Percentiles rank a stretch among this genome's conserved stretches.
Evolutionary conservation across 805 yeast genomes (phyloP).

Genomic region (Henningerozyma blattae): DNA sequence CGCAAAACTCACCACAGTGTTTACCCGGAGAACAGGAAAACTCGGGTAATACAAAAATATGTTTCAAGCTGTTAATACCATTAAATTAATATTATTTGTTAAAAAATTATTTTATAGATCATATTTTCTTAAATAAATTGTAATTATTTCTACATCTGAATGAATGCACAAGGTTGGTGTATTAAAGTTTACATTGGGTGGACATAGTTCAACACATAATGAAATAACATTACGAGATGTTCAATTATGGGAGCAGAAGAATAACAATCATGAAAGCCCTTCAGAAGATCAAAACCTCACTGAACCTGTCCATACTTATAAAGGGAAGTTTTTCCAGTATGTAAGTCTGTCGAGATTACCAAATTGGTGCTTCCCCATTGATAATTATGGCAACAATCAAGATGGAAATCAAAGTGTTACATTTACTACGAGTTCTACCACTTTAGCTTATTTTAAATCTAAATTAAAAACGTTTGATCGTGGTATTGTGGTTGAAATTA

Average conservation of each 20-base stretch:
- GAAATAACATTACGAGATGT: constrained; percentile 16
- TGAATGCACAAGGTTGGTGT: constrained; percentile 7
- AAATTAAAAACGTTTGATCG: constrained; percentile 14
- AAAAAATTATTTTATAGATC: too few species aligned
- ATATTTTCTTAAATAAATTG: too few species aligned
- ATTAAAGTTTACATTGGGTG: constrained; percentile 14
- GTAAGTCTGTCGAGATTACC: constrained; percentile 16
- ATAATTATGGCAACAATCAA: constrained; percentile 1
- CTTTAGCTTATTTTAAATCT: constrained; percentile 17
- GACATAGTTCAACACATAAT: constrained; percentile 7
- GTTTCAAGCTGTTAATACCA: too few species aligned
- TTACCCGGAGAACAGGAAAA: too few species aligned
- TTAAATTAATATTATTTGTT: too few species aligned
- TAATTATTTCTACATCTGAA: too few species aligned
- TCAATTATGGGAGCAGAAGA: constrained; percentile 14
- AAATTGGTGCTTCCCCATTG: constrained; percentile 13
- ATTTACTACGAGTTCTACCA: constrained; percentile 16
- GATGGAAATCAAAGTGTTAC: not conserved
- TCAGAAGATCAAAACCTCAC: not conserved
- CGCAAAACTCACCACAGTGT: too few species aligned
- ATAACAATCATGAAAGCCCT: too few species aligned
- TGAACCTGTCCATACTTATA: constrained; percentile 1
- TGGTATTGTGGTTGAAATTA: constrained; percentile 12
- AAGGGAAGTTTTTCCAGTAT: constrained; percentile 12
- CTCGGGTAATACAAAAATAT: too few species aligned